Conservation (phyloP, 176 grass and related monocot genomes). For the Juncus effusus region DNA sequence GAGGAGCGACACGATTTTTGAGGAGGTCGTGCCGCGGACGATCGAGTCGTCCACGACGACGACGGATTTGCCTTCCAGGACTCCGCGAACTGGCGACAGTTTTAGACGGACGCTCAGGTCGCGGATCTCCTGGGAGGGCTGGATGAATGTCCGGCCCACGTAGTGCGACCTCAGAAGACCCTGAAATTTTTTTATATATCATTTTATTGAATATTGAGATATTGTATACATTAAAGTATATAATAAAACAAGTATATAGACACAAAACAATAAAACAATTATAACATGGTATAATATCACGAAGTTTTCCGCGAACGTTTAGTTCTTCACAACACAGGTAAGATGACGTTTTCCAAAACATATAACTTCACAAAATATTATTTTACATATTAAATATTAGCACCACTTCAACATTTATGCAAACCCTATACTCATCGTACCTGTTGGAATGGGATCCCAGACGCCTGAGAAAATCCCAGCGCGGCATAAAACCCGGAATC, state of each 20-base stretch:
- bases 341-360: no score
- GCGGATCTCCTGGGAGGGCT: slow-evolving; percentile 69
- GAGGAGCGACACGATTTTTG: slow-evolving; percentile 82
- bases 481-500: slow-evolving; percentile 94
- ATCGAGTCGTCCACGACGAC: slow-evolving; percentile 92
- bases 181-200: neutral
- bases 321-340: no score
- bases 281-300: no score
- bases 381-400: no score
- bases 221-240: no score
- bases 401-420: no score
- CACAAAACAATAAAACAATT: no score
- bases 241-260: no score
- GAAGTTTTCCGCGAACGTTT: no score
- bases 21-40: slow-evolving; percentile 89
- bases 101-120: slow-evolving; percentile 93
- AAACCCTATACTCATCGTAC: neutral
- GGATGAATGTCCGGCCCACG: slow-evolving; percentile 88
- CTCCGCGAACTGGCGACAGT: slow-evolving; percentile 64
- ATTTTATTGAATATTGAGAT: no score
- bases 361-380: no score
- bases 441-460: slow-evolving; percentile 82
- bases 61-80: slow-evolving; percentile 79
- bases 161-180: slow-evolving; percentile 90
- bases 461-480: slow-evolving; percentile 57